Evolutionary conservation across 108 stramenopile genomes (phyloP), one percentile per base, ranked within the genome.

Genomic region (Cyclotella choctawhatcheeana): DNA sequence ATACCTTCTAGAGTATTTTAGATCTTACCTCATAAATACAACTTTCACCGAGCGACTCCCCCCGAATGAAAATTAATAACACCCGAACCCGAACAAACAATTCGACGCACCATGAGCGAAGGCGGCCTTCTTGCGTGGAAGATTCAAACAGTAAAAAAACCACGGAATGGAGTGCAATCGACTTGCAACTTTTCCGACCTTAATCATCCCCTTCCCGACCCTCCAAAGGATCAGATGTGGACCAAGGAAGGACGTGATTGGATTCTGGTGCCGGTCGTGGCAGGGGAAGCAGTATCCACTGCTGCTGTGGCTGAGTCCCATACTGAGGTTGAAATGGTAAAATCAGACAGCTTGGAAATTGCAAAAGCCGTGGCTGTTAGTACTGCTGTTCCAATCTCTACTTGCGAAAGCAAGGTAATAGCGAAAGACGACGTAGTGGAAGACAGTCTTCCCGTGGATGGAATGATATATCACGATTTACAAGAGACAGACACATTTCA

Each of bases 81-180:
- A n/a, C n/a, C n/a, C n/a, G n/a, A n/a, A n/a, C n/a, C n/a, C n/a
- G 24, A 32, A 30, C 24, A 52, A 22, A 18, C 4, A 18, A 18
- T n/a, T 22, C 51, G 10, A 52, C 51, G 10, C 4, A 10, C 48
- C 6, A 84, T 80, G 84, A n/a, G 68, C 35, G 86, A 76, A 64
- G 85, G 83, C 35, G 85, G 76, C n/a, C 29, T 75, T 7, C 76
- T 81, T 47, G 66, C 85, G 10, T 88, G 85, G 87, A 88, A 84
- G 29, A 55, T 64, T 3, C 87, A 88, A 73, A 84, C 74, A n/a
- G 51, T 84, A 24, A 54, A 74, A 27, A 10, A 43, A 0, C 73
- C 58, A 16, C 29, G 48, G 20, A 50, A 74, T 27, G 81, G 84
- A 12, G 74, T 70, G 17, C 77, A 74, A 22, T 73, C 70, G 22